Evolutionary conservation across 2,329 filamentous ascomycete species (phyloP), one percentile per base, ranked within the genome.

Genomic region (Cladosporium sp.): DNA sequence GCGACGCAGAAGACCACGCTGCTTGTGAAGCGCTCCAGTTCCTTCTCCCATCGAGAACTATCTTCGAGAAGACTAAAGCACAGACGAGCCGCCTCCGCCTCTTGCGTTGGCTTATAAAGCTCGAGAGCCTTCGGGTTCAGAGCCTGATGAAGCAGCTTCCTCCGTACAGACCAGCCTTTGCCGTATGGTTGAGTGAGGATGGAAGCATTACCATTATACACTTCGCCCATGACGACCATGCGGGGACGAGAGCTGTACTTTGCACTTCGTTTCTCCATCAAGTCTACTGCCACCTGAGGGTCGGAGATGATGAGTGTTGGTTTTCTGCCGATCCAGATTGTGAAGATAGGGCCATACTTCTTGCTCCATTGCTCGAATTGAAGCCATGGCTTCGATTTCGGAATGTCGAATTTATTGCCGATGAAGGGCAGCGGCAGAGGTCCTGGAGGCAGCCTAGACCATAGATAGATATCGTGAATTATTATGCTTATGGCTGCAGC

Each of bases 1-100:
- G 78, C 74, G 3, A 82, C 76, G 5, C 75, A 78, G 61, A 82
- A 80, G 5, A 81, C 78, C 34, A 82, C 72, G 61, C 76, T 78
- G 1, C 76, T 74, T 0, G 79, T 79, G 62, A 79, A 82, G 0
- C 77, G 72, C 63, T 81, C 76, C 22, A 81, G 72, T 17, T 75
- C 70, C 51, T 75, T 74, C 61, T 79, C 78, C 70, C 79, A 82
- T 22, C 73, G 72, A 1, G 63, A 58, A 0, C 76, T 73, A 5
- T 69, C 69, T 3, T 68, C 58, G 12, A 82, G 66, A 5, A 82
- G 67, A 6, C 78, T 73, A 59, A 64, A 70, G 54, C 75, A 74
- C 3, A 82, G 62, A n/a, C 78, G 72, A 7, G 71, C 73, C 19
- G 78, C 76, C 61, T 82, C 79, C 6, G 80, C 75, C 30, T 79